A percentile compares a stretch with the other conserved stretches of the same genome.
These are phyloP conservation scores for Tilletiopsis washingtonensis DNA, from an alignment of 1,284 basidiomycete species.

Conservation along the genomic window DNA sequence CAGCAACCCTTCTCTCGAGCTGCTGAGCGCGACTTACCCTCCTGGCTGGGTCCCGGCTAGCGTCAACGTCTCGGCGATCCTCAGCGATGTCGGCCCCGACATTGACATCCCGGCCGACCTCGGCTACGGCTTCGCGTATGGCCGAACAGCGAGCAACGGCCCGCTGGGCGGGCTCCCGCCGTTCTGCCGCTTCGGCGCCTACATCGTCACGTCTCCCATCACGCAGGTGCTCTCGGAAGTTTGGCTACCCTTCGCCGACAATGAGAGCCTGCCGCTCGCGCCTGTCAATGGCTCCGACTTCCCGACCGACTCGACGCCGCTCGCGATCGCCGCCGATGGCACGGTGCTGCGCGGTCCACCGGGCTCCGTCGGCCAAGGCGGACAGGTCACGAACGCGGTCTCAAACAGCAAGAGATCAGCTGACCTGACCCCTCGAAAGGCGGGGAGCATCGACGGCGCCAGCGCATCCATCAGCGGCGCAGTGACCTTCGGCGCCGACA, in stretches of 20 bases:
- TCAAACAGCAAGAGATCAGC: not conserved
- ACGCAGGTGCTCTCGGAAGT: slow-evolving; percentile 14
- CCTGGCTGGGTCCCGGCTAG: not conserved
- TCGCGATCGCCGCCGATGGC: not conserved
- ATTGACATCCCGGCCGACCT: slow-evolving; percentile 10
- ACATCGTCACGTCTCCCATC: slow-evolving; percentile 6
- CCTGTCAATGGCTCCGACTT: slow-evolving; percentile 11
- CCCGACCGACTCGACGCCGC: slow-evolving; percentile 14
- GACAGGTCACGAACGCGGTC: too few relatives aligned
- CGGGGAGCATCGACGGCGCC: not conserved
- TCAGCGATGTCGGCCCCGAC: slow-evolving; percentile 14
- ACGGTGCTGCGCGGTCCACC: slow-evolving; percentile 1
- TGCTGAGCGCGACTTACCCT: slow-evolving; percentile 9
- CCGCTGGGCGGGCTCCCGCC: slow-evolving; percentile 16
- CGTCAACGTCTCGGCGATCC: slow-evolving; percentile 1
- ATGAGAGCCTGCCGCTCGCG: slow-evolving; percentile 5
- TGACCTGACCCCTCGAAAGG: not conserved
- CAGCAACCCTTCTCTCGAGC: slow-evolving; percentile 13
- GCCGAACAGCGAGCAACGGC: slow-evolving; percentile 1
- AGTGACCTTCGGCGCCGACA: too few relatives aligned
- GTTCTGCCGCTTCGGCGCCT: slow-evolving; percentile 16
- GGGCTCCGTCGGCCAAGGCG: too few relatives aligned
- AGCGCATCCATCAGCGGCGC: not conserved
- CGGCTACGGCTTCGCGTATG: slow-evolving; percentile 6
- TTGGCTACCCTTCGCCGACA: slow-evolving; percentile 11